Evolutionary conservation across 495 filamentous ascomycete genomes (phyloP).

Genomic region (Chaetomium fimeti): DNA sequence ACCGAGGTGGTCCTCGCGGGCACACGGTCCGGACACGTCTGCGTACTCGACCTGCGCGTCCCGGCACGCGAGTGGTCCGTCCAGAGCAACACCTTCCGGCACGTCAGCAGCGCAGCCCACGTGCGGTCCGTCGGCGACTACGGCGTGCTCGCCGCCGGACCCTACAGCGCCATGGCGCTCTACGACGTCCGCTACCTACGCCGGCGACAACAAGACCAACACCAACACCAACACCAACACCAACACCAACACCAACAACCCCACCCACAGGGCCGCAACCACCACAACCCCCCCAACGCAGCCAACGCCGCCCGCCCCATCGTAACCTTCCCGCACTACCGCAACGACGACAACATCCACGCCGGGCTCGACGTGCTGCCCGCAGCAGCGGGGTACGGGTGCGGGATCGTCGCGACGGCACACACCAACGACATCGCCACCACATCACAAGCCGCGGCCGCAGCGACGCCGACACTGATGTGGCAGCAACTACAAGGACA

Average conservation of each 20-base stretch:
- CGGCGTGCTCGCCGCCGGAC: conserved; percentile 43
- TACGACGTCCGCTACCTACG: conserved; percentile 41
- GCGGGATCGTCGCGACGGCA: conserved; percentile 42
- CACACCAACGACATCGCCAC: conserved; percentile 21
- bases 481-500: not conserved
- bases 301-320: conserved; percentile 30
- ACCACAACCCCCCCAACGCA: not conserved
- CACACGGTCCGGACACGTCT: conserved; percentile 38
- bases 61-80: conserved; percentile 24
- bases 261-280: not conserved
- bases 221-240: not conserved
- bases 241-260: not conserved
- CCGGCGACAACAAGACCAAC: not conserved
- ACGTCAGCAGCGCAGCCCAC: conserved; percentile 36
- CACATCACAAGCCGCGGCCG: too few species aligned
- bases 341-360: conserved; percentile 36
- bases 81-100: conserved; percentile 22
- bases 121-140: conserved; percentile 33
- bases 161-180: conserved; percentile 36
- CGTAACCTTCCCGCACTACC: conserved; percentile 38
- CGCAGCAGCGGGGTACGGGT: conserved; percentile 8
- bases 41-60: conserved; percentile 36
- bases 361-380: conserved; percentile 42
- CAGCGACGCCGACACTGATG: too few species aligned
- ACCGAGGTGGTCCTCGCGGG: conserved; percentile 38